Percentiles rank a stretch among this genome's conserved stretches.
Conservation (phyloP, 306 rosid genomes). For the Vicia villosa region DNA sequence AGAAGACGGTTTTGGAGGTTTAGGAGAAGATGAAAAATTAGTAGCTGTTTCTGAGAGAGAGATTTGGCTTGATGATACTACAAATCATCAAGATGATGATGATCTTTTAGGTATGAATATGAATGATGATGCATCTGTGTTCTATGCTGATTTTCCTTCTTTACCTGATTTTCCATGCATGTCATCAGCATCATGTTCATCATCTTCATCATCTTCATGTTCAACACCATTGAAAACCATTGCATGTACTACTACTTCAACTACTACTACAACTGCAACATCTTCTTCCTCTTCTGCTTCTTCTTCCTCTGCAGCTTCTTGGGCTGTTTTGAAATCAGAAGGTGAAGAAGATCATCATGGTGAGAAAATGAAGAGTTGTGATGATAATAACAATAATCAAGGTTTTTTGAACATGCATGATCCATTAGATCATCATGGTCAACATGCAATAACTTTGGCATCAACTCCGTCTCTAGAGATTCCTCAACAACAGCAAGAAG, state of each 20-base stretch:
- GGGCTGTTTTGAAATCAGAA: slow-evolving; percentile 70
- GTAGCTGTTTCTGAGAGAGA: slow-evolving; percentile 40
- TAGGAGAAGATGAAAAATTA: slow-evolving; percentile 27
- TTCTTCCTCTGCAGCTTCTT: slow-evolving; percentile 70
- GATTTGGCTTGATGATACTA: slow-evolving; percentile 57
- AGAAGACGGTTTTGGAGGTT: slow-evolving; percentile 33
- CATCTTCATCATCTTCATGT: slow-evolving; percentile 71
- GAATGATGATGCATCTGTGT: slow-evolving; percentile 49
- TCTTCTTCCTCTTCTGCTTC: slow-evolving; percentile 58
- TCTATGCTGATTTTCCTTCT: slow-evolving; percentile 78
- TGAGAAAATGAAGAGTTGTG: slow-evolving; percentile 1
- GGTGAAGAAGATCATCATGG: slow-evolving; percentile 46
- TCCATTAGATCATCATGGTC: slow-evolving; percentile 18
- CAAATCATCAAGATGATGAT: slow-evolving; percentile 35
- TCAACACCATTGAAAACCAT: slow-evolving; percentile 55
- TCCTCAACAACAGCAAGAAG: slow-evolving; percentile 28
- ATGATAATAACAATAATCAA: background rate
- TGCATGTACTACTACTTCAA: slow-evolving; percentile 45
- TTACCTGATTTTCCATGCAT: slow-evolving; percentile 89
- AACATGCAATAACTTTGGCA: slow-evolving; percentile 39
- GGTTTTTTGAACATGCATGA: slow-evolving; percentile 17
- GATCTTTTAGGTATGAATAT: slow-evolving; percentile 51
- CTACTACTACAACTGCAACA: slow-evolving; percentile 27
- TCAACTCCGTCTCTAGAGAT: slow-evolving; percentile 77
- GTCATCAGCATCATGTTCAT: slow-evolving; percentile 63